Evolutionary conservation across 1,139 yeast genomes (phyloP).

Genomic region (Blastobotrys malaysiensis): DNA sequence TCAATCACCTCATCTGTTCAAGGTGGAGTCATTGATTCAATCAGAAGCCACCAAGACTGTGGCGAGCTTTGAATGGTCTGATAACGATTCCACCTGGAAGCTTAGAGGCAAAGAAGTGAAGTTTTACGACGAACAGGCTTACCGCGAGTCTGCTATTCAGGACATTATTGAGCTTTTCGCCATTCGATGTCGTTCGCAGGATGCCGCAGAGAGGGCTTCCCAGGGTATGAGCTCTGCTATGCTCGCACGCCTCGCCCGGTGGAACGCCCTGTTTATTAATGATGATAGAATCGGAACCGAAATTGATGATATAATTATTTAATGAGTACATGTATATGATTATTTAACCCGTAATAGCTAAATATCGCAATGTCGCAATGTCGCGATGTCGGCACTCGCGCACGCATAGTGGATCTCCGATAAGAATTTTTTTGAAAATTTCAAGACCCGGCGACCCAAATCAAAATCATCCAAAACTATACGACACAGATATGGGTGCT

Average conservation of each 20-base stretch:
- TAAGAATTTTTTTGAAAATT: not conserved
- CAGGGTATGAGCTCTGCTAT: not conserved
- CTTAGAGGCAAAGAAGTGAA: not conserved
- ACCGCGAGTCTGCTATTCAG: not conserved
- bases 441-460: not conserved
- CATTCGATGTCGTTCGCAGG: not conserved
- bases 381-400: not conserved
- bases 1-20: not conserved
- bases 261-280: not conserved
- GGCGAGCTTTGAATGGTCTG: not conserved
- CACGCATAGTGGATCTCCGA: not conserved
- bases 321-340: not conserved
- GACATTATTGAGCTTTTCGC: not conserved
- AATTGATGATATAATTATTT: not conserved
- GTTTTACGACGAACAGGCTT: not conserved
- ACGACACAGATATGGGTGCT: constrained; percentile 62
- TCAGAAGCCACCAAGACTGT: not conserved
- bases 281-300: not conserved
- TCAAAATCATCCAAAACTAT: not conserved
- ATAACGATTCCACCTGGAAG: not conserved
- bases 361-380: not conserved
- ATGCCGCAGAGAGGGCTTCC: not conserved
- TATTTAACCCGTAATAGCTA: not conserved
- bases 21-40: not conserved
- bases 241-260: not conserved